phyloP scores from a whole-genome alignment of 2,329 filamentous ascomycete genomes.

The Aspergillus ruber region DNA sequence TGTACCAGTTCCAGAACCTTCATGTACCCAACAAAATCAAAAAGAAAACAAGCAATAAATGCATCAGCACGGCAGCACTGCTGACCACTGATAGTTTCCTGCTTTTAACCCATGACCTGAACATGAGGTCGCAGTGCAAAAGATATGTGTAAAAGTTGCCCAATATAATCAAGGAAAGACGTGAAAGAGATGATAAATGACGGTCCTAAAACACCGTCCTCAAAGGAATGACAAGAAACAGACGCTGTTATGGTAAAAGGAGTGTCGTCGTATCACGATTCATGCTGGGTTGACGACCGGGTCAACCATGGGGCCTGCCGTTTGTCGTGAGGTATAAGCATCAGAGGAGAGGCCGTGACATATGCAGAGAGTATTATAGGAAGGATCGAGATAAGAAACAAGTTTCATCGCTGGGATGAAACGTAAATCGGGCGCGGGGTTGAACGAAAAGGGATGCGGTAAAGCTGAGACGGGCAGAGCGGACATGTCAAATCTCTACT shows the following conservation, averaged over 20 bases:
- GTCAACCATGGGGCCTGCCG: constrained; percentile 22
- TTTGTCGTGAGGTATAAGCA: constrained; percentile 10
- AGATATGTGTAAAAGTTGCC: neutral
- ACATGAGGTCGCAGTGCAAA: neutral
- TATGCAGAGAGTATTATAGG: constrained; percentile 14
- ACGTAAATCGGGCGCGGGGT: neutral
- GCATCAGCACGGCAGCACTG: constrained; percentile 15
- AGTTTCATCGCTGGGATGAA: neutral
- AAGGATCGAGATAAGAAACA: no score
- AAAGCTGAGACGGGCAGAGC: constrained; percentile 1
- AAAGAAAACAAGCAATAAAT: constrained; percentile 6
- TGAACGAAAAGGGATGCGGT: constrained; percentile 3
- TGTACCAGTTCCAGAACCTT: constrained; percentile 7
- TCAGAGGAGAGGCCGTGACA: constrained; percentile 17
- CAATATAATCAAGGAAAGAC: constrained; percentile 9
- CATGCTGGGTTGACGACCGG: constrained; percentile 21
- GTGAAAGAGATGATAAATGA: constrained; percentile 9
- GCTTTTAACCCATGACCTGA: no score
- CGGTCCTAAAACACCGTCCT: constrained; percentile 13
- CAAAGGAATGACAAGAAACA: constrained; percentile 8
- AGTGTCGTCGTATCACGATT: constrained; percentile 20
- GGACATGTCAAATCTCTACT: constrained; percentile 34
- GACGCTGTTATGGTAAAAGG: constrained; percentile 15
- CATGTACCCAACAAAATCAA: constrained; percentile 1
- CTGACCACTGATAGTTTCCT: constrained; percentile 4